A percentile compares a stretch with the other conserved stretches of the same genome.
These are phyloP conservation scores for Ambrosia trifida DNA, from an alignment of 129 eudicot species.

Conservation along the genomic window DNA sequence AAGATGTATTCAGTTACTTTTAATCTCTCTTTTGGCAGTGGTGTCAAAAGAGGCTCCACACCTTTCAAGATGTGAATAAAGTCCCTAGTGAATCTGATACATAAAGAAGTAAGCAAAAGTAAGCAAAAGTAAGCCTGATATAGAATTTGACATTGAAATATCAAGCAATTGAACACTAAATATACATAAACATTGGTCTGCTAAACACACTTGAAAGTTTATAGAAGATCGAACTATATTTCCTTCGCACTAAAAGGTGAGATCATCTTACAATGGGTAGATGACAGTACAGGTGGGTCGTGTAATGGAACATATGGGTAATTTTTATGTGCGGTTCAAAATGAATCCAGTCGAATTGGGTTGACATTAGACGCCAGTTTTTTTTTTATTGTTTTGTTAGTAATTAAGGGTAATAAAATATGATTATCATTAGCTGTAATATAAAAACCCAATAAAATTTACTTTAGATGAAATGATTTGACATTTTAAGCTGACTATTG, in stretches of 20 bases:
- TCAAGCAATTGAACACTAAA: not conserved
- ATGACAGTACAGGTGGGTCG: not conserved
- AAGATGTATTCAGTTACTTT: not conserved
- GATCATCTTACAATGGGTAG: not conserved
- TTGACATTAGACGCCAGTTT: not conserved
- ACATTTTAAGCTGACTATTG: not conserved
- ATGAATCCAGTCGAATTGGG: not conserved
- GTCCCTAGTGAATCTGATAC: constrained; percentile 23
- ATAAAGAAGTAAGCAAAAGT: constrained; percentile 15
- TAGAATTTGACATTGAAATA: not conserved
- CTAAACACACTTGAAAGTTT: not conserved
- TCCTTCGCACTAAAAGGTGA: not conserved
- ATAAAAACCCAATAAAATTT: not conserved
- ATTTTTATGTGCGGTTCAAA: no score
- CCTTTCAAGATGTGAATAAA: constrained; percentile 21
- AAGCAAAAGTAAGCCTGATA: constrained; percentile 12
- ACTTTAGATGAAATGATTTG: not conserved
- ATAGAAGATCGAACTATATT: not conserved
- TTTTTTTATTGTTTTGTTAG: not conserved
- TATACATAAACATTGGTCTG: not conserved
- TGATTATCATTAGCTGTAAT: not conserved
- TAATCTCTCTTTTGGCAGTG: not conserved
- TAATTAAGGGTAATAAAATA: not conserved
- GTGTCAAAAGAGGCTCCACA: constrained; percentile 23
- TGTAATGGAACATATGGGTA: not conserved